A percentile compares a stretch with the other conserved stretches of the same genome.
Evolutionary conservation across 73 alveolate species (phyloP).

Genomic region (Symbiodinium pilosum): DNA sequence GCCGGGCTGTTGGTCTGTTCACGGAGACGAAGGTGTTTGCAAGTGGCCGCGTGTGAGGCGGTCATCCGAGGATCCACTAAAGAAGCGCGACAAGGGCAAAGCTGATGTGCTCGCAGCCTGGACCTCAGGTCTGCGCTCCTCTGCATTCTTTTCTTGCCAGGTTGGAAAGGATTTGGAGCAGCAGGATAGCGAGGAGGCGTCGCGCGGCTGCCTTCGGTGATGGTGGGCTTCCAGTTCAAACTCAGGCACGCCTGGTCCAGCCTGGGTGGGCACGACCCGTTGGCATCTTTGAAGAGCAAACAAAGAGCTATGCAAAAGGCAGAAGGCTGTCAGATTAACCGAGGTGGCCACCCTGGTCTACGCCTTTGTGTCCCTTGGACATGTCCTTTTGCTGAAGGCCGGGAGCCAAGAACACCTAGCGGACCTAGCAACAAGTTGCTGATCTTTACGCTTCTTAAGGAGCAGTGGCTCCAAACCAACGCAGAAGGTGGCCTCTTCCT

Average conservation of each 20-base stretch:
- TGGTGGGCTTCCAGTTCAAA: too few species aligned
- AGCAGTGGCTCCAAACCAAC: conserved; percentile 2
- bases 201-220: not conserved
- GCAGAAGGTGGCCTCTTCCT: conserved; percentile 44
- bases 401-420: too few species aligned
- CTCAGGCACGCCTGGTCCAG: not conserved
- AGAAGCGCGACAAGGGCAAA: conserved; percentile 1
- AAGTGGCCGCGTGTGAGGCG: too few species aligned
- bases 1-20: too few species aligned
- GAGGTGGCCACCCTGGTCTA: conserved; percentile 46
- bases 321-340: too few species aligned
- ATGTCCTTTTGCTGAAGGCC: not conserved
- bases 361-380: conserved; percentile 9
- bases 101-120: not conserved
- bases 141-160: not conserved
- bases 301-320: too few species aligned
- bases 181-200: not conserved
- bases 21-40: too few species aligned
- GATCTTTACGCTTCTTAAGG: not conserved
- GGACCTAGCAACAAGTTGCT: too few species aligned
- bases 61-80: not conserved
- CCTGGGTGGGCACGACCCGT: conserved; percentile 6
- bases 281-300: not conserved
- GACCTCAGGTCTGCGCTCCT: not conserved
- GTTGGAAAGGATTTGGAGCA: not conserved